Evolutionary conservation across 2,329 filamentous ascomycete species (phyloP).

Genomic region (Cladosporium oxysporum): DNA sequence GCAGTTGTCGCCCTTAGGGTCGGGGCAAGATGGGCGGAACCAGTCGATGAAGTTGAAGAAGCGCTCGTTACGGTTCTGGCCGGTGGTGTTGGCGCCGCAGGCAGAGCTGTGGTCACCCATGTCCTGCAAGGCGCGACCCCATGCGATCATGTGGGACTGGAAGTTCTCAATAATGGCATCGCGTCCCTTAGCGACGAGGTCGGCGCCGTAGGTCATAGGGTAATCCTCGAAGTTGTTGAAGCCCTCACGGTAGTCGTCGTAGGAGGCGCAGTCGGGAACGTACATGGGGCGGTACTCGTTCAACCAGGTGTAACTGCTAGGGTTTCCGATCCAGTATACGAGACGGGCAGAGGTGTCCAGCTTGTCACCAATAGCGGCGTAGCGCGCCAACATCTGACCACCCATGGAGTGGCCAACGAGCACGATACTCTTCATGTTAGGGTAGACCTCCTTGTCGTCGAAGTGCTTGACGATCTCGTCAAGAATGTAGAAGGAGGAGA

Average conservation of each 20-base stretch:
- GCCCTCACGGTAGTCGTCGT: constrained; percentile 39
- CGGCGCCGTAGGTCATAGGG: constrained; percentile 29
- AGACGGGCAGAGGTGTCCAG: constrained; percentile 30
- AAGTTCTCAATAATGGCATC: constrained; percentile 35
- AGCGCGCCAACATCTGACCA: constrained; percentile 38
- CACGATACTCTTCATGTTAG: constrained; percentile 40
- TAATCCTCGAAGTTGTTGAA: constrained; percentile 34
- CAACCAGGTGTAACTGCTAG: constrained; percentile 40
- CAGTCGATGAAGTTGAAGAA: constrained; percentile 40
- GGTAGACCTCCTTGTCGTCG: constrained; percentile 34
- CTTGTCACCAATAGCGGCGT: constrained; percentile 34
- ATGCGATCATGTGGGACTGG: constrained; percentile 36
- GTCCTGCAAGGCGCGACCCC: constrained; percentile 37
- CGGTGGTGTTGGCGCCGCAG: constrained; percentile 36
- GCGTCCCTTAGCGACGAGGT: constrained; percentile 31
- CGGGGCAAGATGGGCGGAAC: constrained; percentile 35
- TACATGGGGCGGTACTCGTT: constrained; percentile 33
- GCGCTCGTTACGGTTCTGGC: constrained; percentile 39
- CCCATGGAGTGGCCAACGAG: constrained; percentile 41
- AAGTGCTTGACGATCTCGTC: constrained; percentile 39
- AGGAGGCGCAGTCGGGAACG: constrained; percentile 32
- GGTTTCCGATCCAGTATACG: constrained; percentile 39
- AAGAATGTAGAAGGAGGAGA: constrained; percentile 35
- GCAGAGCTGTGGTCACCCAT: constrained; percentile 36
- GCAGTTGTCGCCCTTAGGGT: constrained; percentile 29